phyloP scores from a whole-genome alignment of 2,329 filamentous ascomycete genomes.

The Escovopsis sp. region DNA sequence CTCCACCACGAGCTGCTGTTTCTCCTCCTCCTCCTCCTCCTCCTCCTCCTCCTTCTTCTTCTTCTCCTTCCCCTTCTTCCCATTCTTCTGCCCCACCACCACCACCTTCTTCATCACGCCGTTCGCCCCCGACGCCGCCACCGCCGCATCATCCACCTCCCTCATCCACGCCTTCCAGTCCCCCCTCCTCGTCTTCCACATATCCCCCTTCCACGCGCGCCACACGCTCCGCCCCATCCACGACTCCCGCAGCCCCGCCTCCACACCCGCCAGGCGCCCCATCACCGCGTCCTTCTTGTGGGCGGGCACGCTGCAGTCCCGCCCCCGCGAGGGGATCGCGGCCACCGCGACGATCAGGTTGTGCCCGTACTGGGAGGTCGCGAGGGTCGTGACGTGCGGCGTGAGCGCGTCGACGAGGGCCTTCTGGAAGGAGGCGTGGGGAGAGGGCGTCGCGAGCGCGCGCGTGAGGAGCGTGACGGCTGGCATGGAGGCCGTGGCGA shows the following conservation, averaged over 20 bases:
- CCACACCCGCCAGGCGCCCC: conserved; percentile 29
- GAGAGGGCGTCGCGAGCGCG: conserved; percentile 30
- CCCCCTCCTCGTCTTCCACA: conserved; percentile 35
- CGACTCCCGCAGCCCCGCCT: conserved; percentile 33
- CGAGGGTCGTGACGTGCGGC: conserved; percentile 30
- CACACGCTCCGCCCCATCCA: conserved; percentile 42
- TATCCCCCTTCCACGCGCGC: conserved; percentile 41
- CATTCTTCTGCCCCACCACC: no score
- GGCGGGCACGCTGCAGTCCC: conserved; percentile 35
- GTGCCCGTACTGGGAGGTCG: conserved; percentile 34
- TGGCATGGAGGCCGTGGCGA: conserved; percentile 42
- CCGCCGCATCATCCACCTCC: conserved; percentile 22
- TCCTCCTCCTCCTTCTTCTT: no score
- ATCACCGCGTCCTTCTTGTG: conserved; percentile 43
- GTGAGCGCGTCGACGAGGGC: conserved; percentile 31
- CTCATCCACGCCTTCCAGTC: conserved; percentile 45
- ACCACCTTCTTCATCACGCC: not conserved
- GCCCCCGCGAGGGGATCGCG: conserved; percentile 32
- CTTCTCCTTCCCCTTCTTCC: not conserved
- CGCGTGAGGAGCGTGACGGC: conserved; percentile 35
- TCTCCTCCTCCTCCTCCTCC: no score
- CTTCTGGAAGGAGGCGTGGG: conserved; percentile 40
- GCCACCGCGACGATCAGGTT: conserved; percentile 35
- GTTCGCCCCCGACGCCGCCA: conserved; percentile 6
- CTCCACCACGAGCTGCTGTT: no score